A percentile compares a stretch with the other conserved stretches of the same genome.
Evolutionary conservation across 2,329 filamentous ascomycete species (phyloP).

Genomic region (Fusarium sacchari): DNA sequence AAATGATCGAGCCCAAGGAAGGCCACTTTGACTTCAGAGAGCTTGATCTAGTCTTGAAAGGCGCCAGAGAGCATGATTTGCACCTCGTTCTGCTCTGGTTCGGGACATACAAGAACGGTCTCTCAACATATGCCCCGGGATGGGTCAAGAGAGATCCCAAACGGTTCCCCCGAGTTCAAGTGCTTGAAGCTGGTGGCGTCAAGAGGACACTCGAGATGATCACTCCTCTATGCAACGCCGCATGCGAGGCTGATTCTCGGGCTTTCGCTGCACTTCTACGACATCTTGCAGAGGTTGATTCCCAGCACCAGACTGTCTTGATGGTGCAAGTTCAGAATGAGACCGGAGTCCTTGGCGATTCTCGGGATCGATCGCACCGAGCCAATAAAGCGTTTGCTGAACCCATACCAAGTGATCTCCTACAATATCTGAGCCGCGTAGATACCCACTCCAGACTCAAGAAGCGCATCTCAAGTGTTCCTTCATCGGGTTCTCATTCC

Average conservation of each 20-base stretch:
- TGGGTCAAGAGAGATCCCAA: slow-evolving; percentile 52
- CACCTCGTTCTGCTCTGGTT: slow-evolving; percentile 53
- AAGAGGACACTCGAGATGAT: slow-evolving; percentile 49
- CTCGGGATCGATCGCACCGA: slow-evolving; percentile 55
- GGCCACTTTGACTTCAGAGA: slow-evolving; percentile 49
- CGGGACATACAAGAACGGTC: slow-evolving; percentile 52
- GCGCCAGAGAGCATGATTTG: slow-evolving; percentile 47
- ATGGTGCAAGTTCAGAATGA: slow-evolving; percentile 70
- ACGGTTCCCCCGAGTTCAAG: slow-evolving; percentile 48
- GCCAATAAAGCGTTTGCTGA: slow-evolving; percentile 55
- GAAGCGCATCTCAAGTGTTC: slow-evolving; percentile 40
- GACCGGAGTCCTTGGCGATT: slow-evolving; percentile 62
- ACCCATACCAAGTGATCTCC: slow-evolving; percentile 44
- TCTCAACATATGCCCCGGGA: slow-evolving; percentile 49
- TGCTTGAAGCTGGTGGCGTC: slow-evolving; percentile 46
- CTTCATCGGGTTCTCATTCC: slow-evolving; percentile 38
- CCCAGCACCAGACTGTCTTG: slow-evolving; percentile 58
- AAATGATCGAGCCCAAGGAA: slow-evolving; percentile 50
- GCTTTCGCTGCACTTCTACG: slow-evolving; percentile 48
- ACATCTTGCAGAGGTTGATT: slow-evolving; percentile 55
- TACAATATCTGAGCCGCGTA: slow-evolving; percentile 39
- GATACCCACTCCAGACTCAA: slow-evolving; percentile 46
- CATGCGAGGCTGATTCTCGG: slow-evolving; percentile 45
- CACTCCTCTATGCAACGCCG: slow-evolving; percentile 44
- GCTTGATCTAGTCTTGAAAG: slow-evolving; percentile 47